Base-by-base conservation (phyloP, 2,329 filamentous ascomycete genomes). In the Exophiala spinifera region DNA sequence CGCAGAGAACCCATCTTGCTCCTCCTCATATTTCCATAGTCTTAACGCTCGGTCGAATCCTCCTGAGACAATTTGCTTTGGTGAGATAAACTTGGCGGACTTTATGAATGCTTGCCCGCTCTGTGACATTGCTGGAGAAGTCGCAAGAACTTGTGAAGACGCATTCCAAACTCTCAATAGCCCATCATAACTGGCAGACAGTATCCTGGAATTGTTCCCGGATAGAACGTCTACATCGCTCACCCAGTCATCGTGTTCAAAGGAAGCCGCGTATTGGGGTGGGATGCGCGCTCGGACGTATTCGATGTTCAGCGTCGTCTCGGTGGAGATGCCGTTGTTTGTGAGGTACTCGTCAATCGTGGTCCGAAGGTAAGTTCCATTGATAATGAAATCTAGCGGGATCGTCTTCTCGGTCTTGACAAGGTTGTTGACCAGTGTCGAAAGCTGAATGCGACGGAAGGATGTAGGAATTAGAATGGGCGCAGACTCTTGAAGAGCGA, bases 171-270 rank as follows among this genome's bases (percentile, higher is more conserved):
- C 80, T 62, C 91, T 81, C 52, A 97, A 74, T 14, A 95, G 74
- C 7, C 92, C 92, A 70, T 99, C 94, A 68, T 95, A 97, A 45
- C 89, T 92, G 25, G 85, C 90, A n/a, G 90, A 95, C n/a, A 96
- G 75, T 56, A 97, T 86, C 59, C 88, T 78, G 65, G 88, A 84
- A 61, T 76, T 64, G 13, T 64, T 64, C 13, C 79, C 73, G 44
- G 90, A 91, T 20, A 95, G 76, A 3, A 95, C 82, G 70, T 96
- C 91, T 21, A 97, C 84, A 21, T 83, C 82, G 69, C 89, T 89
- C 46, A 99, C 88, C 94, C 94, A 99, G 71, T 97, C 94, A 67
- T 99, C 91, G 70, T 99, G 92, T 75, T 96, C 87, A 70, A 96
- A 99, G 67, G 88, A 94, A 11, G 91, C 87, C 64, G 95, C 85